These are phyloP conservation scores for Acer campestre DNA, from an alignment of 345 rosid species.

Conservation along the genomic window DNA sequence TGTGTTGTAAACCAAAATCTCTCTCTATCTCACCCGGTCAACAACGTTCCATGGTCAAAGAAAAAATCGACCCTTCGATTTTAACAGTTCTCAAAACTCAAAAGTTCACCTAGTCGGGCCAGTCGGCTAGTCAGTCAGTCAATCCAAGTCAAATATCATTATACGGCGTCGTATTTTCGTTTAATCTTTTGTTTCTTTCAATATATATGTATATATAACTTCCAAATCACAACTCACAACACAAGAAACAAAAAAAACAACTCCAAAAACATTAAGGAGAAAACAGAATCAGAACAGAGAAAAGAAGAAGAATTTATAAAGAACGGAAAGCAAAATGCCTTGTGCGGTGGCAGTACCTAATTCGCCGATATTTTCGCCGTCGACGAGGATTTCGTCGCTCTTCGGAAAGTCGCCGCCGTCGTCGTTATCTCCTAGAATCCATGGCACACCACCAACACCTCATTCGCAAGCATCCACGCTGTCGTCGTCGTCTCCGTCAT, in stretches of 20 bases:
- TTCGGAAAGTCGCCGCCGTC: conserved; percentile 25
- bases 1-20: background rate
- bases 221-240: too few species aligned
- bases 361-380: conserved; percentile 46
- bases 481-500: conserved; percentile 1
- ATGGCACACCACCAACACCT: conserved; percentile 10
- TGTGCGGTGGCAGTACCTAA: conserved; percentile 30
- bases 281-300: background rate
- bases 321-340: conserved; percentile 19
- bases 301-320: background rate
- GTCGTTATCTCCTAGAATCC: conserved; percentile 16
- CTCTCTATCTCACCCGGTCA: background rate
- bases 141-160: conserved; percentile 2
- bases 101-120: background rate
- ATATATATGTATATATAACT: too few species aligned
- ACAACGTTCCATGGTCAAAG: background rate
- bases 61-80: background rate
- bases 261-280: background rate
- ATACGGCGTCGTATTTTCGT: conserved; percentile 2
- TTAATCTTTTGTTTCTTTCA: background rate
- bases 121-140: background rate
- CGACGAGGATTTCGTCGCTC: conserved; percentile 26
- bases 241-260: background rate
- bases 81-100: background rate
- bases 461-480: background rate